Base-by-base conservation (phyloP, 352 stramenopile genomes). In the Globisporangium ultimum region DNA sequence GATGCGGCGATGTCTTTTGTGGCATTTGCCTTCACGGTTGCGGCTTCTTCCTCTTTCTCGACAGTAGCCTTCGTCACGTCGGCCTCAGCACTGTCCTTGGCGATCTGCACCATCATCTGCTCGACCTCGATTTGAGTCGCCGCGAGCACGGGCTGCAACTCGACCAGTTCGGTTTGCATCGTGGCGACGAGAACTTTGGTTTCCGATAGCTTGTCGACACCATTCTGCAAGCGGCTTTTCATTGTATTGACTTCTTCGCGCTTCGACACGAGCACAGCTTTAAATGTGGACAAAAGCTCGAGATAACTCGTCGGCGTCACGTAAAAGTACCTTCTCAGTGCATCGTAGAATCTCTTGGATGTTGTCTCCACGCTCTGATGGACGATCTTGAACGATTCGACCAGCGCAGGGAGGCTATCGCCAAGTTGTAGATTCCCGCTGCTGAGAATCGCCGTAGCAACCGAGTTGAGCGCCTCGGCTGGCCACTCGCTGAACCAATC, bases 271-370 rank as follows among this genome's bases (percentile, higher is more conserved):
- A 98, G 70, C 20, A 97, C 87, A 0, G 78, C 76, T 41, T 95
- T 97, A 63, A 97, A 98, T 6, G 92, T 96, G 22, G 88, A 93
- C 2, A 98, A 66, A 28, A 98, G 58, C 60, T 98, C 91, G 38
- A 98, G 66, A 47, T 98, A 98, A 48, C 81, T 96, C 3, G 93
- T 98, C 13, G 93, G 93, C 13, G 93, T 98, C 28, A 98, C 92
- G 72, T 98, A 97, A 58, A 96, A 96, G 65, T 96, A 94, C 8
- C 93, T 66, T 18, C 88, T 73, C 32, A 97, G 63, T 9, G 76
- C 77, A 15, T 91, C 82, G 60, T 91, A 93, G 57, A 97, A 98
- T 41, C 95, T 78, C 41, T 89, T 85, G 0, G 83, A 94, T 18
- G 72, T 79, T 17, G 82, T 74, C 58, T 96, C 89, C 12, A 98